Evolutionary conservation across 2,329 filamentous ascomycete genomes (phyloP).

Genomic region (Pleoardoris graminearum): DNA sequence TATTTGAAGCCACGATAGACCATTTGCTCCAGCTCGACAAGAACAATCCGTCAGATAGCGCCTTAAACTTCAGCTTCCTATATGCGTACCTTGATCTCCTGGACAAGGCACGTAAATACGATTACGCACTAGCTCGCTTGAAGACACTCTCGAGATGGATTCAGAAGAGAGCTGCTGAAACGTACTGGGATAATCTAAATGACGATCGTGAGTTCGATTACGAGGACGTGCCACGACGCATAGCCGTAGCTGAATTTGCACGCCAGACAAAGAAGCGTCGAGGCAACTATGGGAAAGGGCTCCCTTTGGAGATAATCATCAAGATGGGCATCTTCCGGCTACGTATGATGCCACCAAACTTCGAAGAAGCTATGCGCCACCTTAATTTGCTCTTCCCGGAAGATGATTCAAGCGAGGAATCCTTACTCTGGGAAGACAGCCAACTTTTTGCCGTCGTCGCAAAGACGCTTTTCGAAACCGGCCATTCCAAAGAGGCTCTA

Average conservation of each 20-base stretch:
- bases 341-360: conserved; percentile 63
- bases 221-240: conserved; percentile 68
- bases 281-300: conserved; percentile 67
- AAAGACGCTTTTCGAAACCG: conserved; percentile 58
- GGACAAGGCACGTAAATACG: conserved; percentile 64
- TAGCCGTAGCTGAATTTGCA: conserved; percentile 63
- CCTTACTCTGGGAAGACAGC: conserved; percentile 66
- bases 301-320: conserved; percentile 80
- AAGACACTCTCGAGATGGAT: conserved; percentile 80
- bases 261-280: conserved; percentile 50
- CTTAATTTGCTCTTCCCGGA: conserved; percentile 69
- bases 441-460: conserved; percentile 78
- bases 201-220: conserved; percentile 92
- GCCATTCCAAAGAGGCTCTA: conserved; percentile 58
- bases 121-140: conserved; percentile 68
- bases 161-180: conserved; percentile 72
- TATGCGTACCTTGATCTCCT: conserved; percentile 85
- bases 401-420: conserved; percentile 52
- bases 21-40: conserved; percentile 47
- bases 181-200: conserved; percentile 72
- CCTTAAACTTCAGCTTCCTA: conserved; percentile 76
- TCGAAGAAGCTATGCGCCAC: conserved; percentile 68
- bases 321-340: conserved; percentile 85
- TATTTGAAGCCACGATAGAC: conserved; percentile 58
- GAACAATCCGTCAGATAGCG: conserved; percentile 49